A percentile compares a stretch with the other conserved stretches of the same genome.
Evolutionary conservation across 1,139 yeast species (phyloP).

Genomic region (Blastobotrys aristatus): DNA sequence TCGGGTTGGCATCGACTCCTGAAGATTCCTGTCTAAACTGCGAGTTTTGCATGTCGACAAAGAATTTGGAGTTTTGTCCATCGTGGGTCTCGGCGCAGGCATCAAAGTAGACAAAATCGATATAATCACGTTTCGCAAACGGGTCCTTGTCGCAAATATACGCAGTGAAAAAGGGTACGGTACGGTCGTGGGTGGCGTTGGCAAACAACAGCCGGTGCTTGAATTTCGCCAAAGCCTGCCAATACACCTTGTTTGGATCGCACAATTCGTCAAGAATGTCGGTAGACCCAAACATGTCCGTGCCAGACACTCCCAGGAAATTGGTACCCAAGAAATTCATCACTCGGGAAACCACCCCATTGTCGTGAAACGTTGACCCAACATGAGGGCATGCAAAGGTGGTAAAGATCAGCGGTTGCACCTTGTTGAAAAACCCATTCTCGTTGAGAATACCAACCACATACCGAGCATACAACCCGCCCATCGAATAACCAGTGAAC

Average conservation of each 20-base stretch:
- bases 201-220: conserved; percentile 58
- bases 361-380: conserved; percentile 51
- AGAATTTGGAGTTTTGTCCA: conserved; percentile 16
- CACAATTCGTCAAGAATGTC: conserved; percentile 47
- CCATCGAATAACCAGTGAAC: conserved; percentile 74
- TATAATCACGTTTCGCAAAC: conserved; percentile 30
- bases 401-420: conserved; percentile 44
- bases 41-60: conserved; percentile 29
- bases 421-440: conserved; percentile 47
- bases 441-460: conserved; percentile 65
- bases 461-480: conserved; percentile 73
- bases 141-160: conserved; percentile 47
- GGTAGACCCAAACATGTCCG: conserved; percentile 56
- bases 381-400: conserved; percentile 82
- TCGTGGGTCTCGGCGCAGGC: conserved; percentile 2
- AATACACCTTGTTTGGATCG: conserved; percentile 47
- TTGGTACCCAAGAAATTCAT: conserved; percentile 58
- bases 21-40: conserved; percentile 13
- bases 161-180: conserved; percentile 54
- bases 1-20: conserved; percentile 13
- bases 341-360: conserved; percentile 40
- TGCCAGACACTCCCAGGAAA: conserved; percentile 68
- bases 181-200: conserved; percentile 69
- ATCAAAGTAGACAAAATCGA: conserved; percentile 21
- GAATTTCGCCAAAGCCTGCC: conserved; percentile 53